Evolutionary conservation across 2,329 filamentous ascomycete species (phyloP).

Genomic region (Monilinia fructigena): DNA sequence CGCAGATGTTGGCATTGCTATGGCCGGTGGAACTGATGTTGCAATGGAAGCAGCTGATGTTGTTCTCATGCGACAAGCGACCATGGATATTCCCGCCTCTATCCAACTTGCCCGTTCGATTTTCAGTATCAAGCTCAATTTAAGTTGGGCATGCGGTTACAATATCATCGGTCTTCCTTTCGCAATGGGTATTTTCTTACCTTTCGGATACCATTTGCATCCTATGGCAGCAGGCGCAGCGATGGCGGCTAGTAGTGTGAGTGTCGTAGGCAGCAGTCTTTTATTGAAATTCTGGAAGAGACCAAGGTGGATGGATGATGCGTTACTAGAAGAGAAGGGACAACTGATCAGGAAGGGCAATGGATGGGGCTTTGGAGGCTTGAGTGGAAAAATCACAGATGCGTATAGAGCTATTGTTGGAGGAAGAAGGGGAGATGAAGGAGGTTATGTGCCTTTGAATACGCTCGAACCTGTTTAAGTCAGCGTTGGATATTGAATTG

Average conservation of each 20-base stretch:
- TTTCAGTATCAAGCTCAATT: constrained; percentile 93
- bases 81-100: constrained; percentile 85
- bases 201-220: constrained; percentile 82
- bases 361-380: constrained; percentile 42
- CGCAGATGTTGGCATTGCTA: constrained; percentile 88
- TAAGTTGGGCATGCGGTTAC: constrained; percentile 90
- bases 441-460: constrained; percentile 59
- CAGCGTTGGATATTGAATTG: constrained; percentile 9
- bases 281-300: constrained; percentile 83
- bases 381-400: constrained; percentile 47
- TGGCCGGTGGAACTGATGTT: constrained; percentile 90
- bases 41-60: constrained; percentile 97
- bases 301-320: constrained; percentile 82
- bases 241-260: constrained; percentile 89
- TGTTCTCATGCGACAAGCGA: constrained; percentile 93
- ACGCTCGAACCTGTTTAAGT: constrained; percentile 33
- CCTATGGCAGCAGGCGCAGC: constrained; percentile 93
- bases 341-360: constrained; percentile 38
- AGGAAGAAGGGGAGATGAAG: constrained; percentile 46
- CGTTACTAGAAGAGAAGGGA: constrained; percentile 60
- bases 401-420: constrained; percentile 42
- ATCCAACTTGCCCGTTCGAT: constrained; percentile 80
- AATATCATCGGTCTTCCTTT: constrained; percentile 90
- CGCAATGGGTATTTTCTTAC: constrained; percentile 94
- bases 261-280: constrained; percentile 80